Base-by-base conservation (phyloP, 306 rosid species). In the Quercus parvula region DNA sequence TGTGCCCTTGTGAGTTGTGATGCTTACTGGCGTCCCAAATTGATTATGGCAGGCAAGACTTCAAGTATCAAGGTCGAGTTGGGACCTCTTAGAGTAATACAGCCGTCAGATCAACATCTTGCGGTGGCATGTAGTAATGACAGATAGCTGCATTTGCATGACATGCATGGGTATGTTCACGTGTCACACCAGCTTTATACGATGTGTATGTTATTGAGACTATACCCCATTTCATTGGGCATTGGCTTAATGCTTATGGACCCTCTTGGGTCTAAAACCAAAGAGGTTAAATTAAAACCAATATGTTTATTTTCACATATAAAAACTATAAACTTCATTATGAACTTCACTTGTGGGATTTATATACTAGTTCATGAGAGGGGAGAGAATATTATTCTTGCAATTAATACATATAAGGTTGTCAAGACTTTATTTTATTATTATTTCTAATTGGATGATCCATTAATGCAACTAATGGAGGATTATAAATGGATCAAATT, bases 151-250 rank as follows among this genome's bases (percentile, higher is more conserved):
- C 64, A 56, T 74, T 49, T 73, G 83, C 86, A 71, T 81, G 77
- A 72, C 71, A 69, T 85, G 78, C 87, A 86, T 82, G 82, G 78
- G 51, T 54, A 44, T 79, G 78, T 82, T 75, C 88, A 62, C 74
- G 19, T 79, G 79, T 24, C 27, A 2, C 70, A 9, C 67, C 19
- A 22, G 69, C 24, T 57, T 17, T 46, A 28, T 69, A 17, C 24
- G 1, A 13, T 15, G 25, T 31, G 41, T 64, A 71, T 73, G 12
- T 46, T 55, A 87, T 28, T 51, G 28, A 33, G 27, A 73, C 68
- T 2, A 41, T 41, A 41, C 4, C 30, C 68, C 71, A 69, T 33
- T 59, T 68, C 75, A 72, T 72, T 51, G 49, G 78, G 51, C 31
- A 35, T 22, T 12, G 4, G 24, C 24, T n/a, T 4, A 41, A 41